Conservation (phyloP, 2,329 filamentous ascomycete genomes). For the Calonectria crousiana region DNA sequence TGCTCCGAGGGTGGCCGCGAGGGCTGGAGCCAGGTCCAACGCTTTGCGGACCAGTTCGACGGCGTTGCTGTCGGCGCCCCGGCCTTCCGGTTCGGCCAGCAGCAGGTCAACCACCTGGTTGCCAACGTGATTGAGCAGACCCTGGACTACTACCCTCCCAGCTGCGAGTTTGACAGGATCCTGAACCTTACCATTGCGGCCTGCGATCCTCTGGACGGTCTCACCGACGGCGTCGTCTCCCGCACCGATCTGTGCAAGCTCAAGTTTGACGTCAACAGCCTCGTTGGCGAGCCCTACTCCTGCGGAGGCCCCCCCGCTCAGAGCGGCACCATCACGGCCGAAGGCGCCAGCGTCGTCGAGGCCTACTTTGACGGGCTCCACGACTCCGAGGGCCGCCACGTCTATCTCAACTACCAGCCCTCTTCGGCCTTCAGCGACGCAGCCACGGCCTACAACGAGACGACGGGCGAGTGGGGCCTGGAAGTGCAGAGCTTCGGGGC, state of each 20-base stretch:
- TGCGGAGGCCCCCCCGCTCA: constrained; percentile 48
- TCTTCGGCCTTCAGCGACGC: constrained; percentile 50
- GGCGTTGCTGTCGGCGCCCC: constrained; percentile 61
- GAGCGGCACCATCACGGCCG: constrained; percentile 48
- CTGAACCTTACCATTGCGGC: constrained; percentile 20
- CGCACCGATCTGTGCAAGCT: constrained; percentile 40
- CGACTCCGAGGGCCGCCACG: constrained; percentile 50
- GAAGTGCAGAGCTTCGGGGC: constrained; percentile 46
- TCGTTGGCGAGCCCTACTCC: constrained; percentile 48
- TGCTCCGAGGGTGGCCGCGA: constrained; percentile 67
- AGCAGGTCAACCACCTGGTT: constrained; percentile 58
- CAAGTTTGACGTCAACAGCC: constrained; percentile 45
- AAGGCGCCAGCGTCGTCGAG: constrained; percentile 48
- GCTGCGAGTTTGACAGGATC: constrained; percentile 20
- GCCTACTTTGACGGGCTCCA: constrained; percentile 51
- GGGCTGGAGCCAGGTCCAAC: constrained; percentile 63
- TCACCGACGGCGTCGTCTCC: constrained; percentile 19
- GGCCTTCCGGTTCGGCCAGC: constrained; percentile 59
- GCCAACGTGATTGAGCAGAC: constrained; percentile 54
- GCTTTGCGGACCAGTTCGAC: constrained; percentile 61
- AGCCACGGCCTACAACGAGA: constrained; percentile 46
- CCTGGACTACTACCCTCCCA: constrained; percentile 54
- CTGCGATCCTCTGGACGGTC: constrained; percentile 22
- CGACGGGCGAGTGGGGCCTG: constrained; percentile 47
- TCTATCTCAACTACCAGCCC: constrained; percentile 52